Evolutionary conservation across 2,329 filamentous ascomycete genomes (phyloP), one percentile per base, ranked within the genome.

Genomic region (Botrytis pseudocinerea): DNA sequence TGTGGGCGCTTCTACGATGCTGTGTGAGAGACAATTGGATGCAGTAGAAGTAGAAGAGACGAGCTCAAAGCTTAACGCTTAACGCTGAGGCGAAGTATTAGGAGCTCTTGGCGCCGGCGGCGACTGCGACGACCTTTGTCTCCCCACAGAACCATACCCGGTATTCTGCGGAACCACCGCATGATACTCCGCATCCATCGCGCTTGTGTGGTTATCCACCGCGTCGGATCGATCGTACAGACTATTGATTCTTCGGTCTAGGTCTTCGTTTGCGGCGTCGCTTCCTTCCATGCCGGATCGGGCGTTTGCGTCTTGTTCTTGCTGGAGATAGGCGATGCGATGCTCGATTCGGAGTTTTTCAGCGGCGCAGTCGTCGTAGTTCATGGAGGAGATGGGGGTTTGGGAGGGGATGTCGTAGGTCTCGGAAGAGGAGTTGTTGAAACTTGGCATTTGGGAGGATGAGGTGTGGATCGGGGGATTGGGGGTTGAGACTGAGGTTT

Each of bases 141-240:
- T 5, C 4, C 48, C n/a, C 25, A 1, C 5, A 7, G 25, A 51
- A 16, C 25, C 5, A 2, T 51, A 6, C 0, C 25, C 25, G 10
- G 1, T 6, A 51, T 51, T 51, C 5, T n/a, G 4, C 2, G 1
- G 10, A n/a, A 16, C 5, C 4, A n/a, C 25, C 25, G 48, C 0
- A n/a, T 5, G 4, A 14, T n/a, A 1, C 48, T 22, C 12, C 25
- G 4, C 10, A 51, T n/a, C 10, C 48, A n/a, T 2, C 10, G 4
- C 12, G 5, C 0, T 0, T 1, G n/a, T n/a, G 6, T 14, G 48
- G 1, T 2, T 51, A 1, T n/a, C 2, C 5, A 51, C 12, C 25
- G 12, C 10, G 1, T 22, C 7, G 7, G 20, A 46, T 46, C 44
- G 18, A 46, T 8, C 1, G 1, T 4, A 0, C 2, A 46, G 18